Percentiles rank a stretch among this genome's conserved stretches.
Evolutionary conservation across 345 rosid genomes (phyloP).

Genomic region (Hibiscus tridactylites): DNA sequence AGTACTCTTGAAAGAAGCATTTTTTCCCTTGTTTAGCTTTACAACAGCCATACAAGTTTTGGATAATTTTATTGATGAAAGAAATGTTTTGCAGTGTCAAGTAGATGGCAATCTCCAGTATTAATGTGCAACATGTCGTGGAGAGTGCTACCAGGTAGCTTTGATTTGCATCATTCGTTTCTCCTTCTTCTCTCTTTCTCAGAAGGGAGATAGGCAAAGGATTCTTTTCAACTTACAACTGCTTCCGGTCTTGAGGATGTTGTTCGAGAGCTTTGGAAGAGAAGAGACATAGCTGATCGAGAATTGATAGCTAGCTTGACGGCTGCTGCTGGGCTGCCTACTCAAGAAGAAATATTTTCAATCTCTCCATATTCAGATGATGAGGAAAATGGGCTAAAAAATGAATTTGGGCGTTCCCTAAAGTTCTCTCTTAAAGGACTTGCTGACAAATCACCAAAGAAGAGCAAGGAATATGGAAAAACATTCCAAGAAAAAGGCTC

Average conservation of each 20-base stretch:
- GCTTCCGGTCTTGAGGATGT: slow-evolving; percentile 86
- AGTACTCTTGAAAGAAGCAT: too few species aligned
- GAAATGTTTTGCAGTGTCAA: too few species aligned
- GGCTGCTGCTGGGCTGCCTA: slow-evolving; percentile 90
- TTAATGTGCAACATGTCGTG: slow-evolving; percentile 91
- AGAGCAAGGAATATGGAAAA: slow-evolving; percentile 74
- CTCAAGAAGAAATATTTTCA: slow-evolving; percentile 82
- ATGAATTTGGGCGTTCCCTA: slow-evolving; percentile 57
- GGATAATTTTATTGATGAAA: too few species aligned
- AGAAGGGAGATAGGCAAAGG: neutral
- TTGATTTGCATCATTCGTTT: neutral
- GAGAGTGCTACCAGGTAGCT: slow-evolving; percentile 84
- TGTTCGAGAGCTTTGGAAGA: slow-evolving; percentile 93
- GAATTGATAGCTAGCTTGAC: slow-evolving; percentile 80
- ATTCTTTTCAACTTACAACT: slow-evolving; percentile 1
- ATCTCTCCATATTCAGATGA: slow-evolving; percentile 82
- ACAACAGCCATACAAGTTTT: too few species aligned
- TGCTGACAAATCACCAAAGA: slow-evolving; percentile 78
- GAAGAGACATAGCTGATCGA: slow-evolving; percentile 66
- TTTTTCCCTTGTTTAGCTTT: too few species aligned
- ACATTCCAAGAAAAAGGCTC: slow-evolving; percentile 43
- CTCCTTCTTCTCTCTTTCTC: neutral
- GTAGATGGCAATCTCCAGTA: too few species aligned
- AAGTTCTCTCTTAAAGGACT: slow-evolving; percentile 82
- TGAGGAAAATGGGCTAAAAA: slow-evolving; percentile 63